Percentiles rank a stretch among this genome's conserved stretches.
phyloP scores from a whole-genome alignment of 306 rosid genomes.

The Carpinus viminea region DNA sequence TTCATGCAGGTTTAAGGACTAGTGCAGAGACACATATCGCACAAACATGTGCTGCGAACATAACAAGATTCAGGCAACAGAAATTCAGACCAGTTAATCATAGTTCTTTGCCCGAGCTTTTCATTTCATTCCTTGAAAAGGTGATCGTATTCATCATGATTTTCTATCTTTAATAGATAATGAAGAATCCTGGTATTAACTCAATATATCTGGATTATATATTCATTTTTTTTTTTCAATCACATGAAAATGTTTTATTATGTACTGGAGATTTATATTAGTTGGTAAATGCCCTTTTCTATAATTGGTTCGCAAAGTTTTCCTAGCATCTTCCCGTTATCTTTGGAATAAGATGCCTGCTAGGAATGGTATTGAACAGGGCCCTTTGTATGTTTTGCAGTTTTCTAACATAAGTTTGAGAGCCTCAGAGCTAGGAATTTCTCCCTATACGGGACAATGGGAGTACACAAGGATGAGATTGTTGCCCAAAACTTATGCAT shows the following conservation, averaged over 20 bases:
- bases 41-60: slow-evolving; percentile 57
- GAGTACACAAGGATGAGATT: slow-evolving; percentile 57
- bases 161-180: slow-evolving; percentile 13
- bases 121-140: slow-evolving; percentile 67
- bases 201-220: background rate
- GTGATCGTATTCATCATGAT: slow-evolving; percentile 33
- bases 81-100: slow-evolving; percentile 52
- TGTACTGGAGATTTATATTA: slow-evolving; percentile 16
- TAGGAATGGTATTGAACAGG: background rate
- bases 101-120: slow-evolving; percentile 73
- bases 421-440: slow-evolving; percentile 60
- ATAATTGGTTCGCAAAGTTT: slow-evolving; percentile 1
- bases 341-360: slow-evolving; percentile 1
- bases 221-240: background rate
- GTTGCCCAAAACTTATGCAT: slow-evolving; percentile 71
- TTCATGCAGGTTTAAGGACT: slow-evolving; percentile 68
- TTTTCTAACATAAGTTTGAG: slow-evolving; percentile 48
- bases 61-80: slow-evolving; percentile 37
- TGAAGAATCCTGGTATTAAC: slow-evolving; percentile 1
- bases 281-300: background rate
- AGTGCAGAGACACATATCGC: slow-evolving; percentile 54
- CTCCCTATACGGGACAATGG: slow-evolving; percentile 68
- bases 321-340: slow-evolving; percentile 17
- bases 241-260: slow-evolving; percentile 9
- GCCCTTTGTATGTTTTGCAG: slow-evolving; percentile 45